Conservation (phyloP, 805 yeast species). For the Candida verbasci region DNA sequence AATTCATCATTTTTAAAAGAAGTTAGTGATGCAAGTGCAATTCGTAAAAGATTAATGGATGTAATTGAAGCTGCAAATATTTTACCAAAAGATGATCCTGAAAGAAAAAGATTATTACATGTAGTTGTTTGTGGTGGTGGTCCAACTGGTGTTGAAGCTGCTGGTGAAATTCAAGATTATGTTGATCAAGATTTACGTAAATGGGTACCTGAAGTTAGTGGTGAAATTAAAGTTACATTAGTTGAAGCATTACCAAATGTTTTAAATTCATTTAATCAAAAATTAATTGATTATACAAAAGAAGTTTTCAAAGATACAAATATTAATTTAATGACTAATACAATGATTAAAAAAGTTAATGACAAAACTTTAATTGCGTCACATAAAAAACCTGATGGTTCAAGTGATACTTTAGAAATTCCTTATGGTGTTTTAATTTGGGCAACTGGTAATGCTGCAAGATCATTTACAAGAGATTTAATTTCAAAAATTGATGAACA, state of each 20-base stretch:
- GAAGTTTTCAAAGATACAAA: slow-evolving; percentile 63
- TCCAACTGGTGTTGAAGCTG: slow-evolving; percentile 97
- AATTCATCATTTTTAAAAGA: slow-evolving; percentile 87
- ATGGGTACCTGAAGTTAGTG: slow-evolving; percentile 84
- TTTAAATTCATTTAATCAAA: slow-evolving; percentile 66
- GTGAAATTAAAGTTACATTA: slow-evolving; percentile 77
- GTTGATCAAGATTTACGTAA: slow-evolving; percentile 84
- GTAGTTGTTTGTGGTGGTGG: slow-evolving; percentile 98
- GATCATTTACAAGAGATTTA: slow-evolving; percentile 66
- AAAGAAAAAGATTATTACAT: slow-evolving; percentile 78
- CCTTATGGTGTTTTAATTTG: slow-evolving; percentile 93
- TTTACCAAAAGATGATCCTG: slow-evolving; percentile 69
- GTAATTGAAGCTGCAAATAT: slow-evolving; percentile 84
- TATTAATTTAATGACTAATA: slow-evolving; percentile 73
- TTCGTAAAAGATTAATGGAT: slow-evolving; percentile 79
- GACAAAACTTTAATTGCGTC: slow-evolving; percentile 65
- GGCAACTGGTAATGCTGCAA: slow-evolving; percentile 96
- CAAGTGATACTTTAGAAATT: slow-evolving; percentile 53
- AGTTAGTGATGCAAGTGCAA: slow-evolving; percentile 79
- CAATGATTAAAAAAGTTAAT: slow-evolving; percentile 85
- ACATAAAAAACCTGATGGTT: slow-evolving; percentile 63
- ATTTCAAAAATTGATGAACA: slow-evolving; percentile 69
- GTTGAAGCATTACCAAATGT: slow-evolving; percentile 92
- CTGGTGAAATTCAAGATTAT: slow-evolving; percentile 94
- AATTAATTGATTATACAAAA: slow-evolving; percentile 73